These are phyloP conservation scores for Candida hungchunana DNA, from an alignment of 805 yeast genomes.

Conservation along the genomic window DNA sequence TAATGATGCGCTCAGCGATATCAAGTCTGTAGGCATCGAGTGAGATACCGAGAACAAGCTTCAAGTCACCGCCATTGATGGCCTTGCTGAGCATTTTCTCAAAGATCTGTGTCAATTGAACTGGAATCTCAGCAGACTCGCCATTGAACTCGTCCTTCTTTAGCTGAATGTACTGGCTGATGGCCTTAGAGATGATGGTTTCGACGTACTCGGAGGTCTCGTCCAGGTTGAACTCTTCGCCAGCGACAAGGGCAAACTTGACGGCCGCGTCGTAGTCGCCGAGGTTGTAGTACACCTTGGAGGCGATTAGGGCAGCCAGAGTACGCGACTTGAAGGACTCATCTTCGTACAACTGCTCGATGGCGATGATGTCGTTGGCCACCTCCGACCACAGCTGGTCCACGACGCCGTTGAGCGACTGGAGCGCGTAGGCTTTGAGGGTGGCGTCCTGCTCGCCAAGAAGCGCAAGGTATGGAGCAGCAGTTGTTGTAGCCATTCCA, in stretches of 20 bases:
- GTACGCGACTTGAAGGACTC: slow-evolving; percentile 66
- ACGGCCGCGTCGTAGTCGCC: slow-evolving; percentile 94
- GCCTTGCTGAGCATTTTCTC: slow-evolving; percentile 86
- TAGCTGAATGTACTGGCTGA: slow-evolving; percentile 69
- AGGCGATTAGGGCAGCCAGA: slow-evolving; percentile 87
- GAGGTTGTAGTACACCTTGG: slow-evolving; percentile 85
- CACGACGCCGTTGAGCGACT: slow-evolving; percentile 74
- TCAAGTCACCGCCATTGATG: slow-evolving; percentile 62
- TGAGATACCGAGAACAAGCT: slow-evolving; percentile 85
- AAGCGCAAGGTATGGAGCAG: slow-evolving; percentile 89
- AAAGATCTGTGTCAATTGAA: slow-evolving; percentile 63
- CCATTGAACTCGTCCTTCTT: slow-evolving; percentile 48
- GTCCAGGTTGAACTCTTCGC: slow-evolving; percentile 66
- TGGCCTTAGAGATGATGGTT: slow-evolving; percentile 90
- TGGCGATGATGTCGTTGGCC: slow-evolving; percentile 80
- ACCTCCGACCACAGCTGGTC: slow-evolving; percentile 97
- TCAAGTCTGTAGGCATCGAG: slow-evolving; percentile 86
- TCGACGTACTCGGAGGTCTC: slow-evolving; percentile 84
- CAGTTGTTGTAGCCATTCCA: slow-evolving; percentile 44
- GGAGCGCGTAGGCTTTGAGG: slow-evolving; percentile 79
- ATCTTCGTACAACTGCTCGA: slow-evolving; percentile 91
- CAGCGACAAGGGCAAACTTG: slow-evolving; percentile 82
- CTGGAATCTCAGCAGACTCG: slow-evolving; percentile 42
- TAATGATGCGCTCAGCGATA: slow-evolving; percentile 59
- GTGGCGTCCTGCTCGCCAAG: slow-evolving; percentile 75